A percentile compares a stretch with the other conserved stretches of the same genome.
These are phyloP conservation scores for Thinopyrum elongatum DNA, from an alignment of 176 grass and related monocot genomes.

Conservation along the genomic window DNA sequence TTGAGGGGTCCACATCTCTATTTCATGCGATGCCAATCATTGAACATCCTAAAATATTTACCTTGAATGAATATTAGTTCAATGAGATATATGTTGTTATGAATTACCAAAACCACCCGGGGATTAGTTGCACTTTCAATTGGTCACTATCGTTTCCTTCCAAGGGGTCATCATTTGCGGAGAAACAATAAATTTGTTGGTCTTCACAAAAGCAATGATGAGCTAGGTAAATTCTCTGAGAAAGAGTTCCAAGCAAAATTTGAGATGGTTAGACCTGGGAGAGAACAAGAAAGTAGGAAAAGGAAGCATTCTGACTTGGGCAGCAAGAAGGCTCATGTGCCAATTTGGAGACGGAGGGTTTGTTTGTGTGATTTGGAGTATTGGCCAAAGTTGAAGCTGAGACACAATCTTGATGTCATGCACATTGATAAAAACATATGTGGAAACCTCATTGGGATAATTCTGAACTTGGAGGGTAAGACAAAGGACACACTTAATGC, in stretches of 20 bases:
- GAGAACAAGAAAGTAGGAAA: background rate
- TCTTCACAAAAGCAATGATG: background rate
- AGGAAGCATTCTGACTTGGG: background rate
- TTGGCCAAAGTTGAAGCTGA: background rate
- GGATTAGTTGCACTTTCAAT: no score
- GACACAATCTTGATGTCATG: constrained; percentile 36
- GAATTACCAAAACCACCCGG: no score
- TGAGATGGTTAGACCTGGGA: background rate
- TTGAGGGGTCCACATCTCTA: no score
- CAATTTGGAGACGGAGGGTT: background rate
- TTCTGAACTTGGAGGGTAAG: background rate
- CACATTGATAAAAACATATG: constrained; percentile 33
- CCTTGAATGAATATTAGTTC: no score
- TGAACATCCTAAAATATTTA: no score
- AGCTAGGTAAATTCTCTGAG: background rate
- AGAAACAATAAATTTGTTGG: background rate
- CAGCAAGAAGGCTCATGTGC: background rate
- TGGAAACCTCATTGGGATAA: background rate
- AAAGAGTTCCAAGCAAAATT: background rate
- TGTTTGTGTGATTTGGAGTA: constrained; percentile 19
- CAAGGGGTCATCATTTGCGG: background rate
- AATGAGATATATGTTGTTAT: no score
- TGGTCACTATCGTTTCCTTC: constrained; percentile 17
- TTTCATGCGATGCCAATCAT: no score
- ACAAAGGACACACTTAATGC: constrained; percentile 22